Conservation (phyloP, 23 red algal species). For the Pyropia haitanensis region DNA sequence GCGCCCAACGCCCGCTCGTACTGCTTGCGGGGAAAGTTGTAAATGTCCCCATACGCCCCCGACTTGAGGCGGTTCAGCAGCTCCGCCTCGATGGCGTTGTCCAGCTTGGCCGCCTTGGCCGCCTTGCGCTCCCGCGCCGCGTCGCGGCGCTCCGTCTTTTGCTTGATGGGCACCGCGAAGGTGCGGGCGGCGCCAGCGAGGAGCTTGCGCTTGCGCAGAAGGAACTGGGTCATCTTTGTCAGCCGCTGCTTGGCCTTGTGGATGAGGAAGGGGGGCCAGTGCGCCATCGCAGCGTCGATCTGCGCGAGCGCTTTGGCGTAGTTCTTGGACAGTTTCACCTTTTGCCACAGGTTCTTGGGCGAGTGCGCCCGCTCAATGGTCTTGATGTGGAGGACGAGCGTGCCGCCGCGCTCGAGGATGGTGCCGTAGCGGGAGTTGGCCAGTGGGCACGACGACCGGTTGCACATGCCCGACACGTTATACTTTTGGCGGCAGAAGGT, state of each 20-base stretch:
- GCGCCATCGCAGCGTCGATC: constrained; percentile 65
- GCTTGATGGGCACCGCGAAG: constrained; percentile 65
- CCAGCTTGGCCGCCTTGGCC: constrained; percentile 55
- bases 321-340: constrained; percentile 52
- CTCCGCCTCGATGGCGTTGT: constrained; percentile 74
- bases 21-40: constrained; percentile 74
- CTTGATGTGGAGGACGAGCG: constrained; percentile 72
- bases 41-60: constrained; percentile 86
- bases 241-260: constrained; percentile 97
- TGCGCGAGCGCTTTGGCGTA: constrained; percentile 71
- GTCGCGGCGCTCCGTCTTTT: constrained; percentile 76
- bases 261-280: constrained; percentile 84
- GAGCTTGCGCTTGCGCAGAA: constrained; percentile 62
- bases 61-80: constrained; percentile 56
- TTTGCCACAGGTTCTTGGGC: constrained; percentile 76
- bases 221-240: constrained; percentile 89
- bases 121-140: constrained; percentile 68
- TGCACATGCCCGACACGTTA: constrained; percentile 92
- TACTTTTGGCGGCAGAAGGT: constrained; percentile 87
- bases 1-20: constrained; percentile 78
- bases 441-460: constrained; percentile 70
- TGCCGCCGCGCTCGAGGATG: constrained; percentile 67
- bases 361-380: constrained; percentile 85
- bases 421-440: constrained; percentile 97
- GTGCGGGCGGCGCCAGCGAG: constrained; percentile 4